Evolutionary conservation across 2,329 filamentous ascomycete genomes (phyloP), one percentile per base, ranked within the genome.

Genomic region (Fusarium zealandicum): DNA sequence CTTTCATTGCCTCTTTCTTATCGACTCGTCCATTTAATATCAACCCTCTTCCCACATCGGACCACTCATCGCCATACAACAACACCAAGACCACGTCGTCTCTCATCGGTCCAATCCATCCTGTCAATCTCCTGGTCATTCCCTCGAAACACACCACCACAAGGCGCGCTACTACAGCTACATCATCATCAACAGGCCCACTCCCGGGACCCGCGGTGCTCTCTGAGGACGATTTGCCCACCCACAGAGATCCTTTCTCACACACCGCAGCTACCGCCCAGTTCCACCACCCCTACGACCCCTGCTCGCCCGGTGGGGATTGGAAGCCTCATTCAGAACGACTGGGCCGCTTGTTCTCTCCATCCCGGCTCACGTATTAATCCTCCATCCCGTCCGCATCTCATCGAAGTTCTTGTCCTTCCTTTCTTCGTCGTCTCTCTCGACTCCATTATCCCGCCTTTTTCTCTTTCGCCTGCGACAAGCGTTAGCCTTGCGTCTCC

Each of bases 331-430:
- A 61, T 64, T 55, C 52, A 57, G 46, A 68, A 61, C 65, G 57
- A 68, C 64, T 68, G 65, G 57, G 64, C 48, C 54, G 56, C 47
- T 61, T 58, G 48, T 57, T 62, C 52, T 59, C 54, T 50, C 51
- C 44, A 68, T 66, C 66, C 66, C 50, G 65, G 66, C 54, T 55
- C 51, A 56, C 55, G 53, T 67, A 66, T 68, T 68, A 68, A 68
- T 63, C 65, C 54, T 57, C 61, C 60, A 63, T 64, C 60, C 50
- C 60, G 53, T 62, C 61, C 58, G 52, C 58, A 55, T 60, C 61
- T 59, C 35, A 17, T 51, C 53, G 38, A 56, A 38, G 35, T 52
- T 59, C 57, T 56, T 57, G 54, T 57, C 55, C 44, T 44, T 53
- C 51, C 44, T 41, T 25, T 51, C 32, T 56, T 59, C 57, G 57